Base-by-base conservation (phyloP, 169 alveolate genomes). In the Plasmodium gaboni region DNA sequence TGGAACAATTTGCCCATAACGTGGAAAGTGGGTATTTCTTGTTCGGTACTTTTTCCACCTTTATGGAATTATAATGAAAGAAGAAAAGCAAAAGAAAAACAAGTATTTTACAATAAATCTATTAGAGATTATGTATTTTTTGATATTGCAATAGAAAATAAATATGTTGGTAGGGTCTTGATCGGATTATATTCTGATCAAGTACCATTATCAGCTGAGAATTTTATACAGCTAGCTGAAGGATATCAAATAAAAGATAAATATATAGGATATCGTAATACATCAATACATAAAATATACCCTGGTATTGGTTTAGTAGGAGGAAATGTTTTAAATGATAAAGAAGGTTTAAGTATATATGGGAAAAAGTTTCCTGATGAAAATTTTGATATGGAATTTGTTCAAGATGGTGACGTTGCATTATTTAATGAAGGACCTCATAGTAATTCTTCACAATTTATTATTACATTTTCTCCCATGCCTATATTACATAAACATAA, bases 341-440 rank as follows among this genome's bases (percentile, higher is more conserved):
- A 88, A 74, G 91, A 70, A 69, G 92, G 94, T 19, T 91, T 93
- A 69, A 92, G 95, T 28, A 92, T 94, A 48, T 94, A 92, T 65
- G 93, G 88, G 19, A 88, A 70, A 86, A 88, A 93, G 67, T 88
- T 93, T 55, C 96, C 96, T 5, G 96, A 93, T 70, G 96, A 93
- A 85, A 57, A 86, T 50, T 92, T 91, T 53, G 94, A 91, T 44
- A 86, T 83, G 69, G 88, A 76, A 55, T 93, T 93, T 73, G 94
- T 93, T 12, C 96, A 93, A 68, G 95, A 88, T 53, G 96, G 96
- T 32, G 96, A 93, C 71, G 95, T 93, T 59, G 96, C 96, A 42
- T 85, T 93, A 92, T 74, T 76, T 50, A 73, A 88, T 57, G 78
- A 92, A 50, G 89, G 92, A 63, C 93, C 92, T 28, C 85, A 78